These are phyloP conservation scores for Macroventuria anomochaeta DNA, from an alignment of 2,329 filamentous ascomycete species.

Conservation along the genomic window DNA sequence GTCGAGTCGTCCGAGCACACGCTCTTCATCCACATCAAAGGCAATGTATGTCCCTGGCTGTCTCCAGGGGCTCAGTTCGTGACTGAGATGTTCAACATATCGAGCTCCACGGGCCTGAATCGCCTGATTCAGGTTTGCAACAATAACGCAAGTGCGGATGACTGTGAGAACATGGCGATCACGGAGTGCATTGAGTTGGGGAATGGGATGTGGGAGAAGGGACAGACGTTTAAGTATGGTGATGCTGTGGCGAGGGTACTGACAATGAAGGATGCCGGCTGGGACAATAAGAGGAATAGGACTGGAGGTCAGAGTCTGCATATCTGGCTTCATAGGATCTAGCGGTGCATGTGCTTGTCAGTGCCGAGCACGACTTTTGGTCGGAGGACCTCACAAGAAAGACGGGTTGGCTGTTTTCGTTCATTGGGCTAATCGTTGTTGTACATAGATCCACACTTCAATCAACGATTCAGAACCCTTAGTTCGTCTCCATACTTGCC, in stretches of 20 bases:
- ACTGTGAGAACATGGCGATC: constrained; percentile 39
- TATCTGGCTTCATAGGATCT: constrained; percentile 39
- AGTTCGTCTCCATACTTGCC: too few species aligned
- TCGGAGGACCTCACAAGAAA: too few species aligned
- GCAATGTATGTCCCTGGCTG: constrained; percentile 40
- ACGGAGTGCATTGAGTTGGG: constrained; percentile 46
- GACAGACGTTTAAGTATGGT: constrained; percentile 43
- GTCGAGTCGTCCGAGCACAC: constrained; percentile 36
- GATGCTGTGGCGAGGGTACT: constrained; percentile 40
- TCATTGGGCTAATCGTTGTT: too few species aligned
- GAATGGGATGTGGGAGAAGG: constrained; percentile 45
- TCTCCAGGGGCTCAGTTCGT: constrained; percentile 33
- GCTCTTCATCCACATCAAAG: constrained; percentile 38
- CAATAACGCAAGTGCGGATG: constrained; percentile 22
- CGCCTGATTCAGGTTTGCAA: constrained; percentile 41
- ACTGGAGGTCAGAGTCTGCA: constrained; percentile 35
- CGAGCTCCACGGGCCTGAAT: constrained; percentile 35
- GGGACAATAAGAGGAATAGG: constrained; percentile 43
- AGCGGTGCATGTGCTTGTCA: neutral
- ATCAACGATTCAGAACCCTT: too few species aligned
- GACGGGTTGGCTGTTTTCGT: too few species aligned
- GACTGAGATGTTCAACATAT: constrained; percentile 35
- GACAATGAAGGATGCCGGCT: constrained; percentile 41
- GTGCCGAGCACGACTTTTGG: too few species aligned
- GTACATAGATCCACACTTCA: too few species aligned